Evolutionary conservation across 2,329 filamentous ascomycete species (phyloP).

Genomic region (Fonsecaea pugnacius): DNA sequence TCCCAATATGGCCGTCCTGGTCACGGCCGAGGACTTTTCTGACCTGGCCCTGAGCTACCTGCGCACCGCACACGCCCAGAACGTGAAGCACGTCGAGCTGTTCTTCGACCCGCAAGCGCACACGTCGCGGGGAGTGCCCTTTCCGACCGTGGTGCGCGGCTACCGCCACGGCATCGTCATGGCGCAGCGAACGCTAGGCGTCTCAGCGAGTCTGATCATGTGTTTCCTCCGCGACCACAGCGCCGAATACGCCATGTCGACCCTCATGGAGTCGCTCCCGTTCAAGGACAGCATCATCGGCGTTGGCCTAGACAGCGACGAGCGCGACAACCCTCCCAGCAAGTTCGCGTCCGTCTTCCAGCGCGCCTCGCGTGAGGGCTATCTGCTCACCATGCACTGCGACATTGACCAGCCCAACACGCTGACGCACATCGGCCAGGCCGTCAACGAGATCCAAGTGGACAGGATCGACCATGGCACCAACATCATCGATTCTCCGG

Average conservation of each 20-base stretch:
- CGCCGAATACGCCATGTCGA: slow-evolving; percentile 37
- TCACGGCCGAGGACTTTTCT: slow-evolving; percentile 70
- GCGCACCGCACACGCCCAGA: slow-evolving; percentile 64
- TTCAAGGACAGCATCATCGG: slow-evolving; percentile 37
- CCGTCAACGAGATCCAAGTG: slow-evolving; percentile 34
- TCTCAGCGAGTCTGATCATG: slow-evolving; percentile 69
- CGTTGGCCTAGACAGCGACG: slow-evolving; percentile 37
- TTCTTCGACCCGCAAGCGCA: slow-evolving; percentile 85
- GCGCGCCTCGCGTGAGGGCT: slow-evolving; percentile 44
- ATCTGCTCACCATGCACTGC: slow-evolving; percentile 56
- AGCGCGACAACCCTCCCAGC: slow-evolving; percentile 35
- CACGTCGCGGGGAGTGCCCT: slow-evolving; percentile 64
- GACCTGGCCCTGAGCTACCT: slow-evolving; percentile 75
- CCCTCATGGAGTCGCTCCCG: slow-evolving; percentile 34
- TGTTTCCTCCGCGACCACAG: slow-evolving; percentile 65
- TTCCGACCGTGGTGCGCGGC: slow-evolving; percentile 67
- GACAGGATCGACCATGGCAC: slow-evolving; percentile 39
- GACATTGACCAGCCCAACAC: slow-evolving; percentile 58
- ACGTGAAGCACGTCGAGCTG: slow-evolving; percentile 73
- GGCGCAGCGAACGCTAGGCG: slow-evolving; percentile 65
- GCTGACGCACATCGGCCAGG: slow-evolving; percentile 50
- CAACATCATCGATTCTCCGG: slow-evolving; percentile 33
- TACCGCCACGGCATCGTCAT: slow-evolving; percentile 64
- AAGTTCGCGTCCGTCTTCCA: slow-evolving; percentile 36
- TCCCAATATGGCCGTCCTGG: slow-evolving; percentile 72